Evolutionary conservation across 2,329 filamentous ascomycete species (phyloP).

Genomic region (Botrytis cinerea): DNA sequence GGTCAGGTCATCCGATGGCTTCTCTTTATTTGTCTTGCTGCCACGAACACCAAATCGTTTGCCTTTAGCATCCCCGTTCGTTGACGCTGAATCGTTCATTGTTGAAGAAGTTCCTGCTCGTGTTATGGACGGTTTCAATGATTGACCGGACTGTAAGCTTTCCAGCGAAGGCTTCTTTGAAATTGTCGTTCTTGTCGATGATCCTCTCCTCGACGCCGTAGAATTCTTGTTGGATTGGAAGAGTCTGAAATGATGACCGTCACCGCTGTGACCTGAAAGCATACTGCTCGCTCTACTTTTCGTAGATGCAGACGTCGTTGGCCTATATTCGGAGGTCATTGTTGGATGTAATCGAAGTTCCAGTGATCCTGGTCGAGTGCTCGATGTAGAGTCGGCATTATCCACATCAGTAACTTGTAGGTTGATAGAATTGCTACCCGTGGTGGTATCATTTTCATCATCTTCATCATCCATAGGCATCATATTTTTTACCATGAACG

Average conservation of each 20-base stretch:
- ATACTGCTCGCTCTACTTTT: constrained; percentile 36
- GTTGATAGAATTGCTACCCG: constrained; percentile 35
- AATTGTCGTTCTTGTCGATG: constrained; percentile 32
- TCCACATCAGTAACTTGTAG: constrained; percentile 41
- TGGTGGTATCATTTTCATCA: constrained; percentile 42
- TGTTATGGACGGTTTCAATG: constrained; percentile 34
- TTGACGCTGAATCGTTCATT: constrained; percentile 33
- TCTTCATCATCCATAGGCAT: constrained; percentile 44
- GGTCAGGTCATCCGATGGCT: constrained; percentile 82
- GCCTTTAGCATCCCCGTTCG: constrained; percentile 39
- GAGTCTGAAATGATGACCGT: constrained; percentile 46
- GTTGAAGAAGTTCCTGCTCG: constrained; percentile 35
- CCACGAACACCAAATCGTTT: constrained; percentile 58
- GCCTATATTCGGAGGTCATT: constrained; percentile 56
- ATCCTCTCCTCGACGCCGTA: constrained; percentile 28
- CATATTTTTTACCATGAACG: constrained; percentile 59
- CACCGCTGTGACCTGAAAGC: constrained; percentile 36
- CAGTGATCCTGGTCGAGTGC: constrained; percentile 69
- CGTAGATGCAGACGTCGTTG: constrained; percentile 31
- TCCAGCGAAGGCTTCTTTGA: constrained; percentile 40
- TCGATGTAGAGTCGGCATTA: constrained; percentile 53
- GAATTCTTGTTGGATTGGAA: constrained; percentile 45
- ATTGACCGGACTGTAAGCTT: constrained; percentile 36
- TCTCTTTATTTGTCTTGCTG: constrained; percentile 57
- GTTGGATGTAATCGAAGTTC: constrained; percentile 84